These are phyloP conservation scores for Pisolithus microcarpus DNA, from an alignment of 768 basidiomycete species.

Conservation along the genomic window DNA sequence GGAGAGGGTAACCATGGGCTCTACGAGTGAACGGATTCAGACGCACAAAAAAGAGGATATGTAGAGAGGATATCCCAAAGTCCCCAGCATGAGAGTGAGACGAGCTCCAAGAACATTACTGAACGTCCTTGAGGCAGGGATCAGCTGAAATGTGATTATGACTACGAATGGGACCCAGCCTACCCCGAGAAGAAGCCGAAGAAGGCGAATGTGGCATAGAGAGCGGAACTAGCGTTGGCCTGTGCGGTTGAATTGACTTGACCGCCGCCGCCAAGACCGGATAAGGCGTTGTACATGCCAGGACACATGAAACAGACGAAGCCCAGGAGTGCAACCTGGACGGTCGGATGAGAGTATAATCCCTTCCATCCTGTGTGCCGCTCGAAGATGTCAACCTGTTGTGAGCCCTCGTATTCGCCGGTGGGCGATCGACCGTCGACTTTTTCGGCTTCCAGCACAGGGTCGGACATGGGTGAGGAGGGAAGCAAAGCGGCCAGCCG, in stretches of 20 bases:
- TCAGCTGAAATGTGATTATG: background rate
- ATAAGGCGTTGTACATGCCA: constrained; percentile 76
- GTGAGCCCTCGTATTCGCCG: constrained; percentile 15
- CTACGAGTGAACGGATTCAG: background rate
- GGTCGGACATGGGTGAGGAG: constrained; percentile 15
- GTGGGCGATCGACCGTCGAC: constrained; percentile 3
- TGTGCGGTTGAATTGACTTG: constrained; percentile 56
- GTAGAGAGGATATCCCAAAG: constrained; percentile 46
- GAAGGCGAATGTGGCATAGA: constrained; percentile 59
- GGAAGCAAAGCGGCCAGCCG: too few species aligned
- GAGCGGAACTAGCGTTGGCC: constrained; percentile 61
- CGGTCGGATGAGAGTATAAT: constrained; percentile 46
- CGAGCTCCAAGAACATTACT: constrained; percentile 62
- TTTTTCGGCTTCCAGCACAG: constrained; percentile 14
- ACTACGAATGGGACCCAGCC: constrained; percentile 7
- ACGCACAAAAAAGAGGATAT: constrained; percentile 17
- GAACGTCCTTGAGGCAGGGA: constrained; percentile 44
- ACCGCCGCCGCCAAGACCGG: constrained; percentile 75
- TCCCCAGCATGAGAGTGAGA: constrained; percentile 43
- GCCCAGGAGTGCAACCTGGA: constrained; percentile 48
- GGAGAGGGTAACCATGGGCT: background rate
- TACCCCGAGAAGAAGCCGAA: constrained; percentile 68
- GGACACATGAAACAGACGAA: constrained; percentile 53
- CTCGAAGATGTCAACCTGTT: constrained; percentile 28
- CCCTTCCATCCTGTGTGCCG: constrained; percentile 42